These are phyloP conservation scores for Cyberlindnera sargentensis DNA, from an alignment of 805 yeast species.

Conservation along the genomic window DNA sequence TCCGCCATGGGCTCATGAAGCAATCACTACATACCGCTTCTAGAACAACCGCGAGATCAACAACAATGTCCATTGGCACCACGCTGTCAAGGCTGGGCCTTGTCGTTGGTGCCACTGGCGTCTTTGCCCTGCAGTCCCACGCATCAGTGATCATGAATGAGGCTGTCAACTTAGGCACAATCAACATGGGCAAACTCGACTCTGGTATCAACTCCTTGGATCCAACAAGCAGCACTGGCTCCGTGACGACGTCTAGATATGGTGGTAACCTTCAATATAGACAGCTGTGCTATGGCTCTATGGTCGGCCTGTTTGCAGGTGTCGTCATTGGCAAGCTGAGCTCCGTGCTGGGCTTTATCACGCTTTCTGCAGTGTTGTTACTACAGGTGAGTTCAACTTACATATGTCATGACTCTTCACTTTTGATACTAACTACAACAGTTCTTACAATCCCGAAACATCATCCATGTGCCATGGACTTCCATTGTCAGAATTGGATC, in stretches of 20 bases:
- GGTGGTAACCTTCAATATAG: conserved; percentile 46
- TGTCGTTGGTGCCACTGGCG: conserved; percentile 20
- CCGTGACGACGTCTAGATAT: conserved; percentile 21
- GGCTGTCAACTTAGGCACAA: conserved; percentile 19
- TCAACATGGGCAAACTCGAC: conserved; percentile 9
- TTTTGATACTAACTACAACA: conserved; percentile 22
- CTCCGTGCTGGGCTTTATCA: conserved; percentile 41
- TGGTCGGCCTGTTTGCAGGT: conserved; percentile 52
- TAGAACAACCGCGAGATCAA: background rate
- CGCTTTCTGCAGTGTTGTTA: conserved; percentile 37
- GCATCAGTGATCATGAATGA: conserved; percentile 21
- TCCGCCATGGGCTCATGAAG: background rate
- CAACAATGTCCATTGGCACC: background rate
- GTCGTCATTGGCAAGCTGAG: conserved; percentile 53
- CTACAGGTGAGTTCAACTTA: conserved; percentile 15
- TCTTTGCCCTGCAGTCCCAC: conserved; percentile 12
- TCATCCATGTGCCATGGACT: conserved; percentile 39
- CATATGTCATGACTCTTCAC: no score
- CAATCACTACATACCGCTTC: background rate
- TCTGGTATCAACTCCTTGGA: conserved; percentile 7
- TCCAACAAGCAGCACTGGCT: conserved; percentile 6
- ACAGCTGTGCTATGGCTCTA: conserved; percentile 54
- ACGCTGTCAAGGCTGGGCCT: conserved; percentile 13
- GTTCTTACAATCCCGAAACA: conserved; percentile 50
- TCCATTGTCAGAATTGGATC: conserved; percentile 30